Percentiles rank a stretch among this genome's conserved stretches.
phyloP scores from a whole-genome alignment of 2,329 filamentous ascomycete genomes.

The Ciborinia camelliae region DNA sequence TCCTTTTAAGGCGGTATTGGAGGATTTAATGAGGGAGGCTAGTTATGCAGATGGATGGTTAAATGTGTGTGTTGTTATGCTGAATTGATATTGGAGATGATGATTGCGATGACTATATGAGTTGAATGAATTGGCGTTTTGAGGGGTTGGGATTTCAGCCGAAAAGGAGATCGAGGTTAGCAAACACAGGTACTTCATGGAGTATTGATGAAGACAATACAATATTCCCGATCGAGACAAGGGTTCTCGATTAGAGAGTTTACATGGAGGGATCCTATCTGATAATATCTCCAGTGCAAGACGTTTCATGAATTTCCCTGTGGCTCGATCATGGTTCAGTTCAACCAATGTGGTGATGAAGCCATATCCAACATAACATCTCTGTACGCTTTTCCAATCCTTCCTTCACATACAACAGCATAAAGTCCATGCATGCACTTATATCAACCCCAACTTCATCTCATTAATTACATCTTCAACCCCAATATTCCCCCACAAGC shows the following conservation, averaged over 20 bases:
- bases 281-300: neutral
- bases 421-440: neutral
- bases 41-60: slow-evolving; percentile 93
- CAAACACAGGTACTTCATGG: neutral
- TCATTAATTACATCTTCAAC: neutral
- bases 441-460: neutral
- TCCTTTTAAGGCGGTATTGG: slow-evolving; percentile 74
- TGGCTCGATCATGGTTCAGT: neutral
- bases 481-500: neutral
- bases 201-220: neutral
- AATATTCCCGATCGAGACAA: neutral
- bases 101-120: slow-evolving; percentile 2
- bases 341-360: neutral
- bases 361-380: neutral
- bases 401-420: neutral
- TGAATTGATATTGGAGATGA: slow-evolving; percentile 21
- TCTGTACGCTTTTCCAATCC: neutral
- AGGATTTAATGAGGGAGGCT: slow-evolving; percentile 77
- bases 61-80: slow-evolving; percentile 73
- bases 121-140: neutral
- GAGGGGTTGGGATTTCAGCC: neutral
- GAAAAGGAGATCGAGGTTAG: neutral
- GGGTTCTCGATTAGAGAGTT: neutral
- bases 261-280: neutral
- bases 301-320: neutral